Evolutionary conservation across 495 filamentous ascomycete species (phyloP), one percentile per base, ranked within the genome.

Genomic region (Niebla homalea): DNA sequence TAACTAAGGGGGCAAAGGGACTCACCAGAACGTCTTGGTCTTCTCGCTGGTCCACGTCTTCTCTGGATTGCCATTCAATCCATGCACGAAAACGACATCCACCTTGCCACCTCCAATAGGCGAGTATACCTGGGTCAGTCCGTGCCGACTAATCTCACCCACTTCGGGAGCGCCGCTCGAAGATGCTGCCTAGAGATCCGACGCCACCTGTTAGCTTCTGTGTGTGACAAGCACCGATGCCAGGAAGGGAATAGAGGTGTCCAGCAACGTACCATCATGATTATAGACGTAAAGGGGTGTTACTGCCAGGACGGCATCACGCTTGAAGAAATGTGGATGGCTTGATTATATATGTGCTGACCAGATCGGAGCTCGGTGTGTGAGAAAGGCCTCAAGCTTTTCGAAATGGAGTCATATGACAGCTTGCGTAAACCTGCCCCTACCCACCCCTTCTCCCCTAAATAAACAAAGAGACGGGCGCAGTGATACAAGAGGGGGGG

Each of bases 81-180:
- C 87, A 61, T 94, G 87, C 37, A 94, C 85, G 42, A 88, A 76
- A 11, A 88, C 80, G 35, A 88, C 78, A 57, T 81, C 78, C 61
- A 78, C 78, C 56, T 71, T 73, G 19, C 74, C 76, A 42, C 60
- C 53, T 32, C 48, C 51, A 4, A 72, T 64, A 10, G 76, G 75
- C 41, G 64, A 54, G 61, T 83, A 86, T 46, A 89, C 74, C 55
- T 81, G 72, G 16, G 80, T 80, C 57, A 86, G 66, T 65, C 85
- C 84, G 64, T 76, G 84, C 21, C 77, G 76, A 60, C 74, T 77
- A 60, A 86, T 45, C 10, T 46, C 39, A 60, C 74, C 77, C 59
- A 85, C 46, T 6, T 37, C 26, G n/a, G 16, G 26, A 26, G 12
- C 36, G 14, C 35, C 50, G 23, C 45, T 35, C 3, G 25, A 36